Conservation (phyloP, 2,329 filamentous ascomycete species). For the Stagonosporopsis chrysanthemi region DNA sequence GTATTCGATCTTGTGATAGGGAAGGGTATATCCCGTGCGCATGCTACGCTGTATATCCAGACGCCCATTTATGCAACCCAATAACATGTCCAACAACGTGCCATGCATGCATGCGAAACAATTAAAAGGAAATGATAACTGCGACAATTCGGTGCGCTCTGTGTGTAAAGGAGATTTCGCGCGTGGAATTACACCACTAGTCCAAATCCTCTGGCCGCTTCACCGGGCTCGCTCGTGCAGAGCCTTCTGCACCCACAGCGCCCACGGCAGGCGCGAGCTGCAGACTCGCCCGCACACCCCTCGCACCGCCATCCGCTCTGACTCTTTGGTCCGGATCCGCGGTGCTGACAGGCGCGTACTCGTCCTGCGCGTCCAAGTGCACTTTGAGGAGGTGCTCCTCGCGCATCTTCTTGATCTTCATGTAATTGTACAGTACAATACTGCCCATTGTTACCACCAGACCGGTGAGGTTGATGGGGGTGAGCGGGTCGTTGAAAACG, state of each 20-base stretch:
- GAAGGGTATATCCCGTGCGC: conserved; percentile 17
- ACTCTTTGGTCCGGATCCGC: conserved; percentile 40
- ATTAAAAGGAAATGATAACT: too few relatives aligned
- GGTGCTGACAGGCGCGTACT: conserved; percentile 47
- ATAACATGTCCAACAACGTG: not conserved
- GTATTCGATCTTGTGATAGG: conserved; percentile 5
- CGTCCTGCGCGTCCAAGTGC: conserved; percentile 50
- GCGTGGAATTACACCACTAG: conserved; percentile 21
- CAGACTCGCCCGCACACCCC: conserved; percentile 48
- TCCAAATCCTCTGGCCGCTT: conserved; percentile 58
- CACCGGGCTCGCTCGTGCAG: conserved; percentile 49
- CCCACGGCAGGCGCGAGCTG: conserved; percentile 43
- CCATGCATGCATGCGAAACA: conserved; percentile 5
- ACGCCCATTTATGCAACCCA: conserved; percentile 29
- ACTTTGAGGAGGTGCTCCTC: conserved; percentile 68
- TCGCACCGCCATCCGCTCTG: conserved; percentile 23
- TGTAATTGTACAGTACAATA: conserved; percentile 90
- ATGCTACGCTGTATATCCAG: conserved; percentile 4
- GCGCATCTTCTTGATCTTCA: conserved; percentile 92
- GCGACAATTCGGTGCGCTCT: too few relatives aligned
- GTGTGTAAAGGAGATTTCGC: not conserved
- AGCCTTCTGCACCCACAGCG: conserved; percentile 31
- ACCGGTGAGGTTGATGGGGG: conserved; percentile 84
- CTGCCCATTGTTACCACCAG: conserved; percentile 86
- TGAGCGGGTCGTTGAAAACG: conserved; percentile 88